Conservation (phyloP, 1,139 yeast genomes). For the Saccharomyces pastorianus region DNA sequence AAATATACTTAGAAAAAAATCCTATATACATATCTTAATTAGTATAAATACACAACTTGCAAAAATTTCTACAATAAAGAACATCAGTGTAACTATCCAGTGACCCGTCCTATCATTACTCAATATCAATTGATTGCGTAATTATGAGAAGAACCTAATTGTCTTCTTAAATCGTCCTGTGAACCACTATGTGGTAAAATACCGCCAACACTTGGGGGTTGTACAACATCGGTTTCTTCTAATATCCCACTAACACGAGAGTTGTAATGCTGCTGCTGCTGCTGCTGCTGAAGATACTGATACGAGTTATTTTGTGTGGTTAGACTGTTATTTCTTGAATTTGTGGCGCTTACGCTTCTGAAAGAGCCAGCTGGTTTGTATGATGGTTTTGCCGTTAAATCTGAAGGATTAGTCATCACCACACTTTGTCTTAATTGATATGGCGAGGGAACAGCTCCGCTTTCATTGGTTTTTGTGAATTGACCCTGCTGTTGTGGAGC, state of each 20-base stretch:
- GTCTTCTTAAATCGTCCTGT: conserved; percentile 34
- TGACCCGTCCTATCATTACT: background rate
- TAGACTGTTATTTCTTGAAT: conserved; percentile 31
- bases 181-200: conserved; percentile 34
- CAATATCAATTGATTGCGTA: conserved; percentile 14
- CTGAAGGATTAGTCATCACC: conserved; percentile 66
- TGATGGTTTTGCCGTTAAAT: conserved; percentile 45
- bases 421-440: conserved; percentile 52
- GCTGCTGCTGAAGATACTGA: conserved; percentile 13
- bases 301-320: conserved; percentile 22
- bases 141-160: conserved; percentile 33
- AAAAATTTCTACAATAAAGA: background rate
- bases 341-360: conserved; percentile 28
- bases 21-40: background rate
- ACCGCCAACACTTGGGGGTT: conserved; percentile 26
- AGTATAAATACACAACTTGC: background rate
- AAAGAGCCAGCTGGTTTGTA: conserved; percentile 63
- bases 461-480: background rate
- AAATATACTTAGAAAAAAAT: background rate
- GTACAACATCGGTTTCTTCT: conserved; percentile 21
- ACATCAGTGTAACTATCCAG: background rate
- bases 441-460: conserved; percentile 25
- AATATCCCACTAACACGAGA: conserved; percentile 27
- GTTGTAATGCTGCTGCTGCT: conserved; percentile 13
- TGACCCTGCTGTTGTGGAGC: conserved; percentile 11